Conservation (phyloP, 441 rosid genomes). For the Adansonia madagascariensis region DNA sequence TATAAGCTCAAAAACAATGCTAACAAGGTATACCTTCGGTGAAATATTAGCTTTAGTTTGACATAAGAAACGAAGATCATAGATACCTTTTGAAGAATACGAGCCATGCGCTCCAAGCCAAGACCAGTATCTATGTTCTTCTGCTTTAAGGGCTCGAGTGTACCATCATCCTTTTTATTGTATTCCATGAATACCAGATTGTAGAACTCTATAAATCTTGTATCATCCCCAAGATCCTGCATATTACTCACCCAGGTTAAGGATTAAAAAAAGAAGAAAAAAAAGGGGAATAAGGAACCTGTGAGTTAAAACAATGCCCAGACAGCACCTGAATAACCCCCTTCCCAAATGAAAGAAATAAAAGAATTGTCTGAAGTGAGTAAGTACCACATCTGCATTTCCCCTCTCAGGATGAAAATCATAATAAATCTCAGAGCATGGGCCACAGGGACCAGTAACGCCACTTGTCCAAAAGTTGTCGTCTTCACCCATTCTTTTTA, state of each 20-base stretch:
- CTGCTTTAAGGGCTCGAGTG: conserved; percentile 86
- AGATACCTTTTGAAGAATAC: conserved; percentile 79
- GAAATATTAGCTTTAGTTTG: conserved; percentile 25
- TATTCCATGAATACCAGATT: conserved; percentile 95
- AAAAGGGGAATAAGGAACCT: conserved; percentile 6
- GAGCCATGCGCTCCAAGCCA: conserved; percentile 92
- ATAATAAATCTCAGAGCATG: conserved; percentile 93
- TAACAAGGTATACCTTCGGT: neutral
- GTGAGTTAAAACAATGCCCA: neutral
- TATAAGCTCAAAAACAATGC: conserved; percentile 1
- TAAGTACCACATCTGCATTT: conserved; percentile 46
- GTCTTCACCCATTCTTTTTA: conserved; percentile 89
- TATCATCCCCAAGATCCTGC: conserved; percentile 94
- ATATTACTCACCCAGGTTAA: conserved; percentile 23
- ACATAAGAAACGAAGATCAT: conserved; percentile 17
- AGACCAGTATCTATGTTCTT: conserved; percentile 94
- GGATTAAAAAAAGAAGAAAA: neutral
- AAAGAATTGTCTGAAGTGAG: neutral
- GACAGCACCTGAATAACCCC: neutral
- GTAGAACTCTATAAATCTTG: conserved; percentile 88
- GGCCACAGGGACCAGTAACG: conserved; percentile 94
- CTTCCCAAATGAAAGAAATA: neutral
- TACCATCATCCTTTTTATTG: conserved; percentile 79
- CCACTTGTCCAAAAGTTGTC: conserved; percentile 98
- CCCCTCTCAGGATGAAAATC: conserved; percentile 92